phyloP scores from a whole-genome alignment of 139 green algal species.

The Pseudopediastrum boryanum region DNA sequence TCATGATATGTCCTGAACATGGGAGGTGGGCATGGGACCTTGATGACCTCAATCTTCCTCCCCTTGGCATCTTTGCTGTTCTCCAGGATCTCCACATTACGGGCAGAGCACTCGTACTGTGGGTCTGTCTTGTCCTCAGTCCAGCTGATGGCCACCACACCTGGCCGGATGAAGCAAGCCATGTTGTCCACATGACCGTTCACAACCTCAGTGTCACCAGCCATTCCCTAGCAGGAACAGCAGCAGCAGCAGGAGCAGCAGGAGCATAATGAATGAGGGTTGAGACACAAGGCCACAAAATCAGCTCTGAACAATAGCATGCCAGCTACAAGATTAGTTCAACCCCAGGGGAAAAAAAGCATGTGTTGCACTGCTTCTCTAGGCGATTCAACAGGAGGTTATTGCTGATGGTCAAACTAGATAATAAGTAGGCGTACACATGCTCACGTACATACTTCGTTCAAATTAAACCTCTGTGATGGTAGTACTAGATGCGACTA shows the following conservation, averaged over 20 bases:
- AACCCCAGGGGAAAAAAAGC: too few species aligned
- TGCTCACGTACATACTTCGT: too few species aligned
- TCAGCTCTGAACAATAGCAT: too few species aligned
- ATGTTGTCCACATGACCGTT: constrained; percentile 87
- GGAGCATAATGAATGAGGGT: too few species aligned
- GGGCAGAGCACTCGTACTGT: constrained; percentile 53
- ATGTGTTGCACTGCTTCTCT: too few species aligned
- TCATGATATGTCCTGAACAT: constrained; percentile 61
- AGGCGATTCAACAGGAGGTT: too few species aligned
- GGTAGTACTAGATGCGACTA: too few species aligned
- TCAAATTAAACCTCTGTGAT: too few species aligned
- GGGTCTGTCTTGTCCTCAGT: constrained; percentile 70
- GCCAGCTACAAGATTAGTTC: too few species aligned
- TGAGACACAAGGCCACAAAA: too few species aligned
- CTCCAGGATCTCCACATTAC: constrained; percentile 48
- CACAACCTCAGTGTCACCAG: constrained; percentile 60
- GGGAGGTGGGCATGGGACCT: constrained; percentile 65
- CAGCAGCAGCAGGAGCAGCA: not conserved
- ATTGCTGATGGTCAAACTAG: too few species aligned
- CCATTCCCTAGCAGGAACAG: not conserved
- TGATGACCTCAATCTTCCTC: constrained; percentile 67
- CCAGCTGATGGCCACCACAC: constrained; percentile 73
- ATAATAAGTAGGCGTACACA: too few species aligned
- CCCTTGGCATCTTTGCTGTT: constrained; percentile 59
- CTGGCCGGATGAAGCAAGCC: constrained; percentile 70